phyloP scores from a whole-genome alignment of 805 yeast species.

The Metschnikowia bowlesiae region DNA sequence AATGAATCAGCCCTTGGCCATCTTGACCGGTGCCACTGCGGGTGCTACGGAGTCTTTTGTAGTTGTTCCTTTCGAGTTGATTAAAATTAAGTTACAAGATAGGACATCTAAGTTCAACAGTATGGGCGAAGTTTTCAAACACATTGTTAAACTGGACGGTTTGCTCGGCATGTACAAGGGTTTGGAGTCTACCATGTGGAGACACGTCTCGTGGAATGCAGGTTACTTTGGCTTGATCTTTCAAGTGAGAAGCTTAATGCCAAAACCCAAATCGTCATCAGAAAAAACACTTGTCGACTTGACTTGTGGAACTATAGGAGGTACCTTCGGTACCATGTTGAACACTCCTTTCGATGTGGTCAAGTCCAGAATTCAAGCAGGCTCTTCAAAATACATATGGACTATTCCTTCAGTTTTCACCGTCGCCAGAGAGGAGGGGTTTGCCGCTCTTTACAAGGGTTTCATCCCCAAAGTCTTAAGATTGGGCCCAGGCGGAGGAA shows the following conservation, averaged over 20 bases:
- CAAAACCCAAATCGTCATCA: slow-evolving; percentile 64
- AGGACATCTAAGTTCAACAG: slow-evolving; percentile 75
- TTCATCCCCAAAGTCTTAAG: slow-evolving; percentile 95
- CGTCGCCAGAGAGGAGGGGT: slow-evolving; percentile 88
- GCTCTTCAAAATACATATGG: slow-evolving; percentile 87
- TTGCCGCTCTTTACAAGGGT: slow-evolving; percentile 88
- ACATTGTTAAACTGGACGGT: slow-evolving; percentile 74
- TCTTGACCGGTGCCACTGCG: slow-evolving; percentile 95
- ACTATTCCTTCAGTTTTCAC: slow-evolving; percentile 71
- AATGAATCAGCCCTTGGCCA: slow-evolving; percentile 77
- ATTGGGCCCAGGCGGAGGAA: slow-evolving; percentile 99
- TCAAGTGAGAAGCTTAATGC: slow-evolving; percentile 77
- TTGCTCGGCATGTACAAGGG: slow-evolving; percentile 85
- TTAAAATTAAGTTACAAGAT: slow-evolving; percentile 93
- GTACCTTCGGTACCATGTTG: slow-evolving; percentile 90
- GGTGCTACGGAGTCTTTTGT: slow-evolving; percentile 97
- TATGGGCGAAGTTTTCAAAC: slow-evolving; percentile 73
- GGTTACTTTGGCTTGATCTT: slow-evolving; percentile 95
- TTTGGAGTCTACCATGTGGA: slow-evolving; percentile 93
- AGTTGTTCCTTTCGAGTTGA: slow-evolving; percentile 95
- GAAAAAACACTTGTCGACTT: slow-evolving; percentile 83
- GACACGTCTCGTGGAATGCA: slow-evolving; percentile 96
- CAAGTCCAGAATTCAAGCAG: slow-evolving; percentile 94
- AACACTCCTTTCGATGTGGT: slow-evolving; percentile 98
- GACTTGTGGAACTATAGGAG: slow-evolving; percentile 93